phyloP scores from a whole-genome alignment of 352 stramenopile species.

The Pythium sp. region DNA sequence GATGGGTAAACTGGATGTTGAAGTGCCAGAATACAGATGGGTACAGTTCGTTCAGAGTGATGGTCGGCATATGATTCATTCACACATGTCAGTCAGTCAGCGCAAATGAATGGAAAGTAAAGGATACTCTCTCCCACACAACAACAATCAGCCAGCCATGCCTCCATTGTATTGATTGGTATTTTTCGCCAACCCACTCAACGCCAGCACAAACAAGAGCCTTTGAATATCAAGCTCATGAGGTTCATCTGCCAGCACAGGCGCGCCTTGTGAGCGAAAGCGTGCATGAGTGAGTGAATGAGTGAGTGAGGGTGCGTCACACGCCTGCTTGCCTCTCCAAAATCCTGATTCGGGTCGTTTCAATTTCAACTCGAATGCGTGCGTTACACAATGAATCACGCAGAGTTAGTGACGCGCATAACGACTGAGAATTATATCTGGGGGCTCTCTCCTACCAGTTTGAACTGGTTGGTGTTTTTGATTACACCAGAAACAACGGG shows the following conservation, averaged over 20 bases:
- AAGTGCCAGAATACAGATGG: conserved; percentile 7
- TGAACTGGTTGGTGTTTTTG: not conserved
- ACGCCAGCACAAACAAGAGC: not conserved
- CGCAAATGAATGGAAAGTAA: not conserved
- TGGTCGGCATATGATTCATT: not conserved
- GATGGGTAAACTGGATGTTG: conserved; percentile 4
- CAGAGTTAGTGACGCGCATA: not conserved
- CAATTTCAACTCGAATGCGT: not conserved
- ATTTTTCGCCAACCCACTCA: not conserved
- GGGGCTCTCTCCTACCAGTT: not conserved
- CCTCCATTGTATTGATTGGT: not conserved
- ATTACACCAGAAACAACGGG: not conserved
- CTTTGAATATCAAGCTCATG: not conserved
- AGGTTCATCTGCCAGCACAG: not conserved
- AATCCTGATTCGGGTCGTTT: not conserved
- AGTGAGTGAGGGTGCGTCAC: not conserved
- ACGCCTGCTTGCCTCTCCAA: not conserved
- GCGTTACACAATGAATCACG: not conserved
- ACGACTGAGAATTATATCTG: not conserved
- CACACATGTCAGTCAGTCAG: not conserved
- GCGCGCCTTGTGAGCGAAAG: not conserved
- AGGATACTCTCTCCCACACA: not conserved
- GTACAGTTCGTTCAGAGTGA: not conserved
- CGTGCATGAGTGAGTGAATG: not conserved
- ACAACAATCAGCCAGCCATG: not conserved